phyloP scores from a whole-genome alignment of 495 filamentous ascomycete genomes.

The Usnea hakonensis region DNA sequence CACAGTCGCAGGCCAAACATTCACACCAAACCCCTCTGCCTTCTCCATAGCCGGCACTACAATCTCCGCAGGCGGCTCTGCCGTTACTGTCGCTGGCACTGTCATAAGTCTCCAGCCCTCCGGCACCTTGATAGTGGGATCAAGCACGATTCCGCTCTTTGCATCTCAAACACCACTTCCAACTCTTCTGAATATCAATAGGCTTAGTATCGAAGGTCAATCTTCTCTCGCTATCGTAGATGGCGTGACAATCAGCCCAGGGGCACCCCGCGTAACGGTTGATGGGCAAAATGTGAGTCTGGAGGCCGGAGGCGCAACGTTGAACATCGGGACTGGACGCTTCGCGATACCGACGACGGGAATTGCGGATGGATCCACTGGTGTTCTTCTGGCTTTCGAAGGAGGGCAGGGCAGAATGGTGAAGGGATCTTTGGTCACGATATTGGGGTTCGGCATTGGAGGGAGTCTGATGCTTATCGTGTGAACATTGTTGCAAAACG shows the following conservation, averaged over 20 bases:
- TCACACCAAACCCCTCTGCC: constrained; percentile 3
- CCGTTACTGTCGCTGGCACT: constrained; percentile 12
- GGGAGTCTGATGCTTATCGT: background rate
- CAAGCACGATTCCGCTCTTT: background rate
- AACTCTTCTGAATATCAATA: too few species aligned
- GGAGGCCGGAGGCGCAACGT: background rate
- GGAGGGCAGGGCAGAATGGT: background rate
- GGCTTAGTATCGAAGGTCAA: background rate
- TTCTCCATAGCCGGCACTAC: constrained; percentile 6
- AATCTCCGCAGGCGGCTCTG: constrained; percentile 9
- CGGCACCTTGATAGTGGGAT: background rate
- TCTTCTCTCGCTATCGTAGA: background rate
- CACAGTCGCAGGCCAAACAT: constrained; percentile 6
- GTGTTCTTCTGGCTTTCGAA: background rate
- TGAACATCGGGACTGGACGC: background rate
- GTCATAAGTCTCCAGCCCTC: constrained; percentile 1
- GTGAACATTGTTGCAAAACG: too few species aligned
- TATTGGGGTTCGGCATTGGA: background rate
- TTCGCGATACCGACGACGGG: background rate
- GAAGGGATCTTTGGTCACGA: background rate
- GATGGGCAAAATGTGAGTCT: background rate
- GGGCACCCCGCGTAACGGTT: background rate
- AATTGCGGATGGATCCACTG: background rate
- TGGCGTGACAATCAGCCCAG: background rate
- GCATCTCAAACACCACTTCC: too few species aligned